phyloP scores from a whole-genome alignment of 805 yeast genomes.

The Metschnikowia gelsemii region DNA sequence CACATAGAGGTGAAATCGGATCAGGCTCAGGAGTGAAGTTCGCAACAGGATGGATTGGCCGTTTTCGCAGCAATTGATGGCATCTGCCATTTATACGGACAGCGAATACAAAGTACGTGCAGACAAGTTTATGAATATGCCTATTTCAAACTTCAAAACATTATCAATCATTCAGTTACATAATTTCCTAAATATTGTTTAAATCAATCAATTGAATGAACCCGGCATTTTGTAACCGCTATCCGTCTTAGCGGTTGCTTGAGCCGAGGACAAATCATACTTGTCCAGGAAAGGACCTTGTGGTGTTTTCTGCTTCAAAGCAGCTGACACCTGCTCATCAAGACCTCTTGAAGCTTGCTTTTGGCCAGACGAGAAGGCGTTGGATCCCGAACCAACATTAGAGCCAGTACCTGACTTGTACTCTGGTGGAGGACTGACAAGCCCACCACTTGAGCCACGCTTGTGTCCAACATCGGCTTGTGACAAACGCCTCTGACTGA shows the following conservation, averaged over 20 bases:
- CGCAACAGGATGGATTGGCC: too few relatives aligned
- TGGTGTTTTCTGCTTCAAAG: not conserved
- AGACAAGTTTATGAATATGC: too few relatives aligned
- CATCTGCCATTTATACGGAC: too few relatives aligned
- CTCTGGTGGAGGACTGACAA: slow-evolving; percentile 9
- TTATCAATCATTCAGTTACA: not conserved
- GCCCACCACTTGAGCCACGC: slow-evolving; percentile 12
- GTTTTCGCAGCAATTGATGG: too few relatives aligned
- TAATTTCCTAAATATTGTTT: not conserved
- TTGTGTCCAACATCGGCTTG: slow-evolving; percentile 4
- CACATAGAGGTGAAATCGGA: too few relatives aligned
- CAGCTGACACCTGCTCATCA: not conserved
- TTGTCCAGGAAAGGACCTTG: slow-evolving; percentile 8
- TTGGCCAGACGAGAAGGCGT: not conserved
- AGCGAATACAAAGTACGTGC: too few relatives aligned
- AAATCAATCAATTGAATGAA: slow-evolving; percentile 6
- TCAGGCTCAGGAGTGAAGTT: too few relatives aligned
- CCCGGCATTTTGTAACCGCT: slow-evolving; percentile 13
- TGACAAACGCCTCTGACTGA: slow-evolving; percentile 18
- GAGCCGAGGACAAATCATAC: slow-evolving; percentile 7
- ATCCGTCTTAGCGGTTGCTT: slow-evolving; percentile 3
- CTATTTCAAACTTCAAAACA: not conserved
- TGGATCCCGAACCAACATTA: not conserved
- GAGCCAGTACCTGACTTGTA: too few relatives aligned
- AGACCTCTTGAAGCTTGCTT: not conserved